Evolutionary conservation across 805 yeast genomes (phyloP), one percentile per base, ranked within the genome.

Genomic region (Wickerhamomyces sydowiorum): DNA sequence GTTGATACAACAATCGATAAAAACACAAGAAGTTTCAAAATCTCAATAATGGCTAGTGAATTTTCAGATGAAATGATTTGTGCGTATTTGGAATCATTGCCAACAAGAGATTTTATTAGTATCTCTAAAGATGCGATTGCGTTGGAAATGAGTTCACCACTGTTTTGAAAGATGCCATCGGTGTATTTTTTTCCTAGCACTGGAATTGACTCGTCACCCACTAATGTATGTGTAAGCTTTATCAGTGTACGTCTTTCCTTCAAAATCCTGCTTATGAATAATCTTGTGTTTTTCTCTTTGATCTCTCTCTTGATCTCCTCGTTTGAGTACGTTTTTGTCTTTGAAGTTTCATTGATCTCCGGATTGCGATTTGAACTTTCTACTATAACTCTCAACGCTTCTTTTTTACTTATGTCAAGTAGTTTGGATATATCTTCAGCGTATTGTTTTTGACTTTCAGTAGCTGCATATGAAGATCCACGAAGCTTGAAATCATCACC

Each of bases 231-330:
- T 1, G 70, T 64, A 4, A 75, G 57, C 32, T 68, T 65, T n/a
- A 78, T 52, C 0, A 77, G 60, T 1, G 66, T 56, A 45, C 78
- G 62, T 53, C 83, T 70, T 52, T 82, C 87, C 42, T 68, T 60
- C 42, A 78, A 58, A 1, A 75, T 61, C n/a, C 56, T 58, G 18
- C 64, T 55, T 8, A 65, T 61, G 51, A 70, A 66, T n/a, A 58
- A n/a, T 39, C 45, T 39, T 22, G 42, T 40, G 3, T 35, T 36
- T 33, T 42, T 37, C 22, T 45, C 72, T 1, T 68, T 64, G 18
- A 64, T 49, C 30, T 60, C 62, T 29, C 60, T 58, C 23, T 52
- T 57, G 32, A 52, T 56, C 10, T 51, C 48, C 19, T 53, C 57
- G 15, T 47, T 47, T 45, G 43, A 32, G 28, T 13, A 45, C 33